phyloP scores from a whole-genome alignment of 495 filamentous ascomycete species.

The Aspergillus affinis region DNA sequence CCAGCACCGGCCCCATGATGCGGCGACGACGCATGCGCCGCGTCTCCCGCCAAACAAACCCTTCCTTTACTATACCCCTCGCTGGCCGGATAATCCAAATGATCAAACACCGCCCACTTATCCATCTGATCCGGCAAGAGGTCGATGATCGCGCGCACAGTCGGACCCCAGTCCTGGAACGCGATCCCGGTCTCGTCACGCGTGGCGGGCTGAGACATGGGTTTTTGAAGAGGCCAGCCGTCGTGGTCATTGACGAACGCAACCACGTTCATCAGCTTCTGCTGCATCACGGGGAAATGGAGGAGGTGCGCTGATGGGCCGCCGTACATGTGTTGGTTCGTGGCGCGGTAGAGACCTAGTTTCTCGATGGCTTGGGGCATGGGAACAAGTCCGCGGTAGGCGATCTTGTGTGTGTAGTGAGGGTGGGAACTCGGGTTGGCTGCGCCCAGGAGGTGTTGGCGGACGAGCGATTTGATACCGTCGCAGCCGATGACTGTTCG shows the following conservation, averaged over 20 bases:
- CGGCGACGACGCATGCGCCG: constrained; percentile 43
- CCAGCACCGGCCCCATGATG: constrained; percentile 57
- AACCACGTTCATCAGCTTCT: constrained; percentile 46
- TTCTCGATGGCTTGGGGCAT: constrained; percentile 39
- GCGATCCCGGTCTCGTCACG: constrained; percentile 25
- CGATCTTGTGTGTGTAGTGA: constrained; percentile 51
- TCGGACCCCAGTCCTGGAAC: constrained; percentile 39
- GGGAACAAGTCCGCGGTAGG: constrained; percentile 54
- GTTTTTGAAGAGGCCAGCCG: constrained; percentile 34
- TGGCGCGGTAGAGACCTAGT: constrained; percentile 41
- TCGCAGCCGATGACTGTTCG: constrained; percentile 56
- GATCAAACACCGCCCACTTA: constrained; percentile 59
- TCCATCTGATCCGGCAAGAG: constrained; percentile 47
- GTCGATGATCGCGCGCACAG: constrained; percentile 36
- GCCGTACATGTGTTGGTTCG: constrained; percentile 43
- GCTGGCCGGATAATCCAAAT: constrained; percentile 38
- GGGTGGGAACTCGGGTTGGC: constrained; percentile 40
- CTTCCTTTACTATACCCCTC: constrained; percentile 36
- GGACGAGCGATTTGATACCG: constrained; percentile 55
- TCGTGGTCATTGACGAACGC: constrained; percentile 41
- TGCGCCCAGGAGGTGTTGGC: constrained; percentile 44
- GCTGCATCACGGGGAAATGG: constrained; percentile 42
- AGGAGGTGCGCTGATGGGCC: constrained; percentile 47
- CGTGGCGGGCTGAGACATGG: constrained; percentile 21
- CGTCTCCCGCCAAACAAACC: constrained; percentile 51